Evolutionary conservation across 495 filamentous ascomycete genomes (phyloP).

Genomic region (Penicillium daleae): DNA sequence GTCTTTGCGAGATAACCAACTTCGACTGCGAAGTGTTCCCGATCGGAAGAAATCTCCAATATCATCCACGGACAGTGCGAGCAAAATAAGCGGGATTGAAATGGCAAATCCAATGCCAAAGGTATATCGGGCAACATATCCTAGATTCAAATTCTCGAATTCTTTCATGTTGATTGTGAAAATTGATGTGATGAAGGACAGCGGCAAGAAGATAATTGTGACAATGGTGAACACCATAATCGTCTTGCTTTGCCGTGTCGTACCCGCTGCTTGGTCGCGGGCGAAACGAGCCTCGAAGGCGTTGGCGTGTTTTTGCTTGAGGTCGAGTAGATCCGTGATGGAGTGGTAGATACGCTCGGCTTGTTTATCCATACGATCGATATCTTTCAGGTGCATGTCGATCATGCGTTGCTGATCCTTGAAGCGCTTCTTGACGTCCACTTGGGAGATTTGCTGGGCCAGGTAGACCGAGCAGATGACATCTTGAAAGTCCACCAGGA

Average conservation of each 20-base stretch:
- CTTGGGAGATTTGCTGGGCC: constrained; percentile 45
- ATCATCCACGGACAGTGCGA: constrained; percentile 62
- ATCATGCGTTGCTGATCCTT: constrained; percentile 64
- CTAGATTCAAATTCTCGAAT: constrained; percentile 53
- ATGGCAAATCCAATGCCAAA: constrained; percentile 72
- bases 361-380: constrained; percentile 70
- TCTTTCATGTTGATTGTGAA: constrained; percentile 68
- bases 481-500: constrained; percentile 59
- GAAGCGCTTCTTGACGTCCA: constrained; percentile 61
- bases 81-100: constrained; percentile 61
- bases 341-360: constrained; percentile 65
- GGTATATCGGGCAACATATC: constrained; percentile 64
- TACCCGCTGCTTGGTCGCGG: constrained; percentile 66
- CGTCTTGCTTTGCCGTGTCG: constrained; percentile 69
- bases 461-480: constrained; percentile 56
- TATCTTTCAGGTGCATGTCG: constrained; percentile 64
- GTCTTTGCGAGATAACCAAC: constrained; percentile 29
- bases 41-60: constrained; percentile 48
- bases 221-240: constrained; percentile 79
- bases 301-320: constrained; percentile 72
- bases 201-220: constrained; percentile 68
- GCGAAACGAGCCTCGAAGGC: constrained; percentile 71
- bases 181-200: constrained; percentile 69
- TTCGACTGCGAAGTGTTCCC: constrained; percentile 21
- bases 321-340: constrained; percentile 64